Evolutionary conservation across 2,329 filamentous ascomycete species (phyloP).

Genomic region (Colletotrichum sp.): DNA sequence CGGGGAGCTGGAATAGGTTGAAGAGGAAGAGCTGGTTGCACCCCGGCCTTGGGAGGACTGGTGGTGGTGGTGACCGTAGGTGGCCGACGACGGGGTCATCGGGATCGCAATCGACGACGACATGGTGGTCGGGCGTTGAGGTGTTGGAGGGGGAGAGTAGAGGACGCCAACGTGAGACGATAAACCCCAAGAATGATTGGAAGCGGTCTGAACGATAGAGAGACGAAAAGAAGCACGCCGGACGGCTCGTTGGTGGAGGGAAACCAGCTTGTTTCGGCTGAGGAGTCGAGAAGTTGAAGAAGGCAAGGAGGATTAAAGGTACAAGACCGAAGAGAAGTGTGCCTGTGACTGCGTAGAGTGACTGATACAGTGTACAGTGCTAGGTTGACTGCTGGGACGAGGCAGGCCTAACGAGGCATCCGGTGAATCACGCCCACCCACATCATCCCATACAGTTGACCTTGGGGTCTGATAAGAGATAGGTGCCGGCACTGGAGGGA

Average conservation of each 20-base stretch:
- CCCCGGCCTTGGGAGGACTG: conserved; percentile 45
- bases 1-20: conserved; percentile 62
- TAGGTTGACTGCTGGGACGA: conserved; percentile 9
- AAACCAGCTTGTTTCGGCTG: conserved; percentile 9
- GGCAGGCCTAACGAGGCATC: conserved; percentile 19
- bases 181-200: background rate
- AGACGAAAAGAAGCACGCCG: background rate
- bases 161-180: background rate
- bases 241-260: conserved; percentile 5
- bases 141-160: background rate
- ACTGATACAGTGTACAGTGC: conserved; percentile 14
- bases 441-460: conserved; percentile 15
- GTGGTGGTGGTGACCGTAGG: conserved; percentile 32
- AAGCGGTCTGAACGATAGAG: background rate
- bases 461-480: conserved; percentile 18
- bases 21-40: conserved; percentile 54
- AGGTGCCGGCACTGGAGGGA: conserved; percentile 3
- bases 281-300: conserved; percentile 9
- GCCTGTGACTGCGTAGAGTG: conserved; percentile 11
- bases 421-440: conserved; percentile 16
- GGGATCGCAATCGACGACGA: conserved; percentile 76
- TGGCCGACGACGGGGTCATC: conserved; percentile 39
- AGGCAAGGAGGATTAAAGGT: conserved; percentile 1
- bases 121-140: conserved; percentile 45
- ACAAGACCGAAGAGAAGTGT: conserved; percentile 13